Conservation (phyloP, 495 filamentous ascomycete species). For the Aspergillus sclerotioniger region DNA sequence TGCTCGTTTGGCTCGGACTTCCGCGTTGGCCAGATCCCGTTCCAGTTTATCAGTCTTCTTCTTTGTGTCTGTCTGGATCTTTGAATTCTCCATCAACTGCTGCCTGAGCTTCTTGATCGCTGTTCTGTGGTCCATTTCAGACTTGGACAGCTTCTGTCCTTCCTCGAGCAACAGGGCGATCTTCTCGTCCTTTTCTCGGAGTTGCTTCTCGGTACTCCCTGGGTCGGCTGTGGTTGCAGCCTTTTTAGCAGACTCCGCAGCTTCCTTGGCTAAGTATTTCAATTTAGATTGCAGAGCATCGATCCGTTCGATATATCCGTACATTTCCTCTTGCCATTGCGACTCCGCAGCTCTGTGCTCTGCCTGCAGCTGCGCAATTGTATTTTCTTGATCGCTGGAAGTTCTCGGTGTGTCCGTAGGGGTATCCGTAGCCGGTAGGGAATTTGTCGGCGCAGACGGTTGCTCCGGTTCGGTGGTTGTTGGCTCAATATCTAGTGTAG, state of each 20-base stretch:
- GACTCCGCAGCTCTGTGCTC: constrained; percentile 59
- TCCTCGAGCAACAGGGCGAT: constrained; percentile 89
- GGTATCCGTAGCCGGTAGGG: constrained; percentile 16
- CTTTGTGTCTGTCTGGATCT: constrained; percentile 41
- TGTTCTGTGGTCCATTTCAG: constrained; percentile 77
- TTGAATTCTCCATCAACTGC: constrained; percentile 55
- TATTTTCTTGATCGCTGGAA: constrained; percentile 28
- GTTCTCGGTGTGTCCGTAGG: constrained; percentile 17
- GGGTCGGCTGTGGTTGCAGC: constrained; percentile 58
- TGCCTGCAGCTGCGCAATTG: constrained; percentile 49
- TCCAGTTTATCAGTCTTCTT: constrained; percentile 66
- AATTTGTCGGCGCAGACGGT: constrained; percentile 9
- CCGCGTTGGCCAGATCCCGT: constrained; percentile 54
- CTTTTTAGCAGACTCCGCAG: constrained; percentile 66
- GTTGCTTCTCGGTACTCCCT: constrained; percentile 68
- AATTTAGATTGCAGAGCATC: constrained; percentile 91
- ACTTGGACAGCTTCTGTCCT: constrained; percentile 82
- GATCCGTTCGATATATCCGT: constrained; percentile 82
- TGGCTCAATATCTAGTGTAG: constrained; percentile 8
- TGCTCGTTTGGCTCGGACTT: constrained; percentile 60
- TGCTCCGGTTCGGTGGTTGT: background rate
- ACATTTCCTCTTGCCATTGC: constrained; percentile 74
- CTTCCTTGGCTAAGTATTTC: constrained; percentile 77
- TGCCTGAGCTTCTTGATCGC: constrained; percentile 85
- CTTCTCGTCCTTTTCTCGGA: constrained; percentile 86